These are phyloP conservation scores for Larix kaempferi DNA, from an alignment of 75 land plant genomes.

Conservation along the genomic window DNA sequence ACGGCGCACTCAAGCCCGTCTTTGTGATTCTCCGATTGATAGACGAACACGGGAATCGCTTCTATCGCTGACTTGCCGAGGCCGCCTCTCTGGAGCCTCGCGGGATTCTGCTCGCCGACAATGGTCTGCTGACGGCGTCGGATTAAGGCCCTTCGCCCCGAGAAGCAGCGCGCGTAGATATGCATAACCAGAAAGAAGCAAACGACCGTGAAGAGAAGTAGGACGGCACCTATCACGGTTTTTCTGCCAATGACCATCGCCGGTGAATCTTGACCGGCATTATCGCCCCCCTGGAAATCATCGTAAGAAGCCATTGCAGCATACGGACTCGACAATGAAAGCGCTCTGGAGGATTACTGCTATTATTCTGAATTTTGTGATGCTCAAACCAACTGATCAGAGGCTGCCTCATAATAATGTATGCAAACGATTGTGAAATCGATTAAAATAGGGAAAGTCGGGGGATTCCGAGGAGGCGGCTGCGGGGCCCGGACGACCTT, in stretches of 20 bases:
- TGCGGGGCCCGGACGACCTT: too few species aligned
- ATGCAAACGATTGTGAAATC: too few species aligned
- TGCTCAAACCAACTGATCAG: too few species aligned
- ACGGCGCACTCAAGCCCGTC: slow-evolving; percentile 47
- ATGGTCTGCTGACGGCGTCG: not conserved
- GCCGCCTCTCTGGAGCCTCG: not conserved
- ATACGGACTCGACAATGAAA: too few species aligned
- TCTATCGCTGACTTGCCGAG: not conserved
- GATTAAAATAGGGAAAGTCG: too few species aligned
- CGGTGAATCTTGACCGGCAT: not conserved
- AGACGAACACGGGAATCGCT: not conserved
- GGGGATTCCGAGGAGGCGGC: too few species aligned
- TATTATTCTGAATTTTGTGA: too few species aligned
- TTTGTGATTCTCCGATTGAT: not conserved
- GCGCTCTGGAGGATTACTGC: too few species aligned
- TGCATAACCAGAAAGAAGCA: slow-evolving; percentile 5
- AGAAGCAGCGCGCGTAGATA: slow-evolving; percentile 8
- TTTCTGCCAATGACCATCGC: not conserved
- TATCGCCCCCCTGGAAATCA: not conserved
- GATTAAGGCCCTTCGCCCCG: not conserved
- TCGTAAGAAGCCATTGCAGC: not conserved
- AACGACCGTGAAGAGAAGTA: slow-evolving; percentile 1
- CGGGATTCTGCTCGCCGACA: not conserved
- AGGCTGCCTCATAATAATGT: too few species aligned
- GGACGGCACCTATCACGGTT: not conserved